These are phyloP conservation scores for Diatrype stigma DNA, from an alignment of 2,329 filamentous ascomycete species.

Conservation along the genomic window DNA sequence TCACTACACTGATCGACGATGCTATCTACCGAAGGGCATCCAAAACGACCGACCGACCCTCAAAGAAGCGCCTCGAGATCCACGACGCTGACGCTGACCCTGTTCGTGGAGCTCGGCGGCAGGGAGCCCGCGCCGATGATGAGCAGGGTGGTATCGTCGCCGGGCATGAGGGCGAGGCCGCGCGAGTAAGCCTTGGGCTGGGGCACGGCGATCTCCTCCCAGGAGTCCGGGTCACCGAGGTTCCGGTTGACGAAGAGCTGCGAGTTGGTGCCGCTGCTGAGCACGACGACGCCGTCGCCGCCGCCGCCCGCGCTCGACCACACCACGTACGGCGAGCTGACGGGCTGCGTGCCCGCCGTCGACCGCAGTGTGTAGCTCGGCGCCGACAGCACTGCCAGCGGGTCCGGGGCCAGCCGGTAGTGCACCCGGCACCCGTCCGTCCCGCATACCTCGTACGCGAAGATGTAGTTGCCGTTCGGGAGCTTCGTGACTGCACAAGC, in stretches of 20 bases:
- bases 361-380: slow-evolving; percentile 17
- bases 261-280: slow-evolving; percentile 27
- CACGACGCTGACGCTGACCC: slow-evolving; percentile 26
- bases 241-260: slow-evolving; percentile 27
- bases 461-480: slow-evolving; percentile 57
- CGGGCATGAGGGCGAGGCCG: slow-evolving; percentile 20
- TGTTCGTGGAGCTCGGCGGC: slow-evolving; percentile 37
- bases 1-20: too few relatives aligned
- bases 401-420: slow-evolving; percentile 28
- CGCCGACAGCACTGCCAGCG: slow-evolving; percentile 21
- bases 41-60: too few relatives aligned
- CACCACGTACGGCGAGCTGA: slow-evolving; percentile 29
- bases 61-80: background rate
- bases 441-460: slow-evolving; percentile 35
- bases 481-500: slow-evolving; percentile 48
- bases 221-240: slow-evolving; percentile 25
- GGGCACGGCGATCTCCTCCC: slow-evolving; percentile 21
- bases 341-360: slow-evolving; percentile 21
- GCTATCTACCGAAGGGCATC: too few relatives aligned
- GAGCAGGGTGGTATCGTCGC: slow-evolving; percentile 21
- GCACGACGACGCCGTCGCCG: slow-evolving; percentile 27
- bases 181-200: slow-evolving; percentile 24
- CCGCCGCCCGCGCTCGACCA: slow-evolving; percentile 30
- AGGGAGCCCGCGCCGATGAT: slow-evolving; percentile 34
- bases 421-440: slow-evolving; percentile 24